Evolutionary conservation across 2,329 filamentous ascomycete genomes (phyloP), one percentile per base, ranked within the genome.

Genomic region (Clathrospora elynae): DNA sequence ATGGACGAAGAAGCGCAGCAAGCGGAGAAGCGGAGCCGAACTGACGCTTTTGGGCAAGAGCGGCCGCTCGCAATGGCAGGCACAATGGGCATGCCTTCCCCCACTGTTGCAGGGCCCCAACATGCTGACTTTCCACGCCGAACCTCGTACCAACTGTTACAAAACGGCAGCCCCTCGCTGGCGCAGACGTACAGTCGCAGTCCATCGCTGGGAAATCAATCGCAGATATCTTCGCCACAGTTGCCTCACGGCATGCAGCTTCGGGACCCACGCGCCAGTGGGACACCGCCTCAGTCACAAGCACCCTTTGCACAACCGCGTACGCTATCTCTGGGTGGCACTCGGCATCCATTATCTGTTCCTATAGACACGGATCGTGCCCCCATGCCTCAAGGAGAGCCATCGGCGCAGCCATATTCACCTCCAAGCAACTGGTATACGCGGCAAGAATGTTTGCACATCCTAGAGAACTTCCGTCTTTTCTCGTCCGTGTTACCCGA

Each of bases 401-500:
- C 20, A 6, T 23, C 20, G 20, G 10, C 20, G 10, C 20, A 23
- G 10, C 20, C 11, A 6, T 7, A 8, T 17, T 22, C 12, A 13
- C 28, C n/a, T 33, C 39, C 9, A 34, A 22, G 6, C n/a, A 26
- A 7, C 5, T 59, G 59, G 49, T 57, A 59, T 22, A 52, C 59
- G 3, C 12, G 12, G 9, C 7, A 48, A 3, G 19, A 45, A 2
- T 64, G 53, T 34, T 17, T 41, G 11, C 11, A 28, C 2, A 20
- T 9, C 3, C 22, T 67, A 0, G 6, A 36, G 1, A 12, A 2
- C 1, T 61, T 64, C 17, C 20, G 31, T 17, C 20, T 20, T 3
- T 25, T 14, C 2, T n/a, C 29, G 8, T 2, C 36, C 4, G 6
- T 13, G 18, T 20, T 26, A 9, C 16, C 29, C 33, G 12, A 11